Evolutionary conservation across 192 early-diverging fungal genomes (phyloP).

Genomic region (Coemansia sp.): DNA sequence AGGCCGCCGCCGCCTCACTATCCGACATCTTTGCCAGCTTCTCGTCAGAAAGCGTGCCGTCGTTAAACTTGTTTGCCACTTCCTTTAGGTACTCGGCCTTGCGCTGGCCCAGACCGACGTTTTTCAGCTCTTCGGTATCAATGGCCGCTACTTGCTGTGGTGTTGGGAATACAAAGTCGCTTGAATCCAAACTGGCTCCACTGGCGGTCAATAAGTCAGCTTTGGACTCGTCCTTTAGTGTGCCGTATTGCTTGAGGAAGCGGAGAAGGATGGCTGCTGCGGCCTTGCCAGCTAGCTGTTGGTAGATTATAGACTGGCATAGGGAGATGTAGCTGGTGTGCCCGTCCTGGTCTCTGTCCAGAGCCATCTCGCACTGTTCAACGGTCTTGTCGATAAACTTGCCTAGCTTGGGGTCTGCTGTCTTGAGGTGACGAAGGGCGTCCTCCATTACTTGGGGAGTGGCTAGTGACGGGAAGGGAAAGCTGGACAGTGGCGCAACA

Average conservation of each 20-base stretch:
- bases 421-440: constrained; percentile 50
- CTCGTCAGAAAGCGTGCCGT: constrained; percentile 55
- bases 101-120: constrained; percentile 36
- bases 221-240: constrained; percentile 28
- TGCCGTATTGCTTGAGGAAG: constrained; percentile 61
- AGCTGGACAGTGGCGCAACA: not conserved
- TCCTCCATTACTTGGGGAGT: constrained; percentile 26
- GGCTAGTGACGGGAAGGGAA: constrained; percentile 12
- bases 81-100: constrained; percentile 69
- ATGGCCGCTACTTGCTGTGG: constrained; percentile 56
- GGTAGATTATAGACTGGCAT: constrained; percentile 63
- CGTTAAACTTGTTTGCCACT: constrained; percentile 61
- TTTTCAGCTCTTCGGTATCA: constrained; percentile 42
- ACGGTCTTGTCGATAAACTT: constrained; percentile 38
- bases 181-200: not conserved
- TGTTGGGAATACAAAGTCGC: constrained; percentile 59
- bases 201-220: not conserved
- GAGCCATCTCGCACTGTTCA: constrained; percentile 29
- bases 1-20: constrained; percentile 55
- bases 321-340: constrained; percentile 46
- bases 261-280: constrained; percentile 60
- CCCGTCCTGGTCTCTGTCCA: constrained; percentile 25
- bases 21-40: constrained; percentile 59
- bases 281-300: constrained; percentile 73
- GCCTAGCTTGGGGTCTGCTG: constrained; percentile 51